Conservation (phyloP, 805 yeast species). For the Komagataella pastoris region DNA sequence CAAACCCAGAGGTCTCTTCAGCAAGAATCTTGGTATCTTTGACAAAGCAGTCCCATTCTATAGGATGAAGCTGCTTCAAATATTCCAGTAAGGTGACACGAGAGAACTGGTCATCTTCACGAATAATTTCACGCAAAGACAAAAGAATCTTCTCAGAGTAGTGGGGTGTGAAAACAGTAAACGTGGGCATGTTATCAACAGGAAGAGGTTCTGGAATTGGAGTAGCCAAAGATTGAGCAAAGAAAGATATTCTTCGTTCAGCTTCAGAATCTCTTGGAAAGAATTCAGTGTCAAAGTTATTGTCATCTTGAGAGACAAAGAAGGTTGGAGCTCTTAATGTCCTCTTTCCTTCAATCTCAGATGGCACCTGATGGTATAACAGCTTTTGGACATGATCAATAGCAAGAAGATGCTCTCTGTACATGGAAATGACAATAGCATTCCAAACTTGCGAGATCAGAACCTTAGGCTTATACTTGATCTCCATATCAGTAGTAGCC, state of each 20-base stretch:
- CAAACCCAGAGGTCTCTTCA: conserved; percentile 81
- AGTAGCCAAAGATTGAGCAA: conserved; percentile 96
- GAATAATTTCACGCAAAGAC: conserved; percentile 89
- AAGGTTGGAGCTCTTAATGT: conserved; percentile 98
- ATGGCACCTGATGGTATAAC: conserved; percentile 96
- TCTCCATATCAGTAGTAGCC: conserved; percentile 98
- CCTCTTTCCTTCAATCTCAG: conserved; percentile 96
- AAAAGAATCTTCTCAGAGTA: conserved; percentile 88
- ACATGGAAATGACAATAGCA: conserved; percentile 97
- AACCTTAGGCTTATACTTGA: conserved; percentile 97
- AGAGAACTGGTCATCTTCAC: conserved; percentile 94
- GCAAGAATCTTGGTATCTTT: conserved; percentile 92
- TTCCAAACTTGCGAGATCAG: conserved; percentile 98
- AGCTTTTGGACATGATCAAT: conserved; percentile 97
- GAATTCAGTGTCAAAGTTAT: conserved; percentile 87
- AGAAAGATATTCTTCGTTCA: conserved; percentile 98
- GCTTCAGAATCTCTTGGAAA: conserved; percentile 97
- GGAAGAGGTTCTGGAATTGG: conserved; percentile 99
- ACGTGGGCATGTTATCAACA: conserved; percentile 99
- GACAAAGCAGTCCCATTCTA: conserved; percentile 96
- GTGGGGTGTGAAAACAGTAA: conserved; percentile 93
- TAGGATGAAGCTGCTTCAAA: conserved; percentile 88
- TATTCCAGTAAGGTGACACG: conserved; percentile 90
- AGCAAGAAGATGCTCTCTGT: conserved; percentile 96
- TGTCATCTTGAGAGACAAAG: conserved; percentile 96